These are phyloP conservation scores for Murraya koenigii DNA, from an alignment of 345 rosid genomes.

Conservation along the genomic window DNA sequence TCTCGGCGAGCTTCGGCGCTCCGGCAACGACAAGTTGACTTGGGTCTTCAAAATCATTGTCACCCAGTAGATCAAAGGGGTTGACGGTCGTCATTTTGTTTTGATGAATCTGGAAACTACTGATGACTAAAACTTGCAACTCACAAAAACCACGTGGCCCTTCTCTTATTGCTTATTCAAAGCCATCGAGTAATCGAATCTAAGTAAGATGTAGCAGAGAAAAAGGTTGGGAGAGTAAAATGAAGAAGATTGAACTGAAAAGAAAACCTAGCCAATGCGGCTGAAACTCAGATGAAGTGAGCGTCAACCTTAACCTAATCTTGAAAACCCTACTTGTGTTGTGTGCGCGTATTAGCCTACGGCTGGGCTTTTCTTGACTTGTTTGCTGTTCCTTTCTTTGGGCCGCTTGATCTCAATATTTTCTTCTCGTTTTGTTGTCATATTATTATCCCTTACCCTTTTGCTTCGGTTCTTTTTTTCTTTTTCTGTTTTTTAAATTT, in stretches of 20 bases:
- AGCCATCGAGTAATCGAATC: constrained; percentile 32
- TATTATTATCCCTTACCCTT: neutral
- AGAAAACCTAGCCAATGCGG: constrained; percentile 61
- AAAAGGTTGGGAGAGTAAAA: neutral
- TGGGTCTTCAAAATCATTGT: constrained; percentile 82
- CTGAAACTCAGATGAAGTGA: constrained; percentile 20
- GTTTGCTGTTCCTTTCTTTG: neutral
- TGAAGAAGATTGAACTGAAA: too few relatives aligned
- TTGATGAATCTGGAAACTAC: neutral
- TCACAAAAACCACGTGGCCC: constrained; percentile 10
- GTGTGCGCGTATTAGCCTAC: constrained; percentile 14
- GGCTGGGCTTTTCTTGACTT: constrained; percentile 8
- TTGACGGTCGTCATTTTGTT: constrained; percentile 80
- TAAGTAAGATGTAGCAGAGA: constrained; percentile 11
- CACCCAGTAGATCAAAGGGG: constrained; percentile 85
- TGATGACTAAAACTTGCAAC: constrained; percentile 3
- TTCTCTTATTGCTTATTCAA: constrained; percentile 21
- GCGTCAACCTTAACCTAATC: constrained; percentile 23
- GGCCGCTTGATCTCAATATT: neutral
- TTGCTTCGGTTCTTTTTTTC: neutral
- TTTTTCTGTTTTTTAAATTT: neutral
- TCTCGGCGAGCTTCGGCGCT: constrained; percentile 44
- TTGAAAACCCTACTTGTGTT: constrained; percentile 36
- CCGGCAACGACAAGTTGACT: constrained; percentile 50
- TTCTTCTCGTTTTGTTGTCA: too few relatives aligned